Evolutionary conservation across 2,329 filamentous ascomycete species (phyloP).

Genomic region (Claviceps purpurea): DNA sequence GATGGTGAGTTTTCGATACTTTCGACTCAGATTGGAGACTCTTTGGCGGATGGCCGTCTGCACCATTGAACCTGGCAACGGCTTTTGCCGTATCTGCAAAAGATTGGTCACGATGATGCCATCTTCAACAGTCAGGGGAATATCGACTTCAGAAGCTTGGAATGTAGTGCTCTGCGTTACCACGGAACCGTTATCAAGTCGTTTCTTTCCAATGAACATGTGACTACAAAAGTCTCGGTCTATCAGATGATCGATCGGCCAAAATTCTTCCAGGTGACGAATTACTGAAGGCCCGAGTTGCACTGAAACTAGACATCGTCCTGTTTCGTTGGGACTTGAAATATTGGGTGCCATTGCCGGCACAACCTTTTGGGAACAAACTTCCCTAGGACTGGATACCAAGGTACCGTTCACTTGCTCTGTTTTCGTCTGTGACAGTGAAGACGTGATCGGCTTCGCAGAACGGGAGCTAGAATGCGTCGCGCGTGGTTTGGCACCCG

Average conservation of each 20-base stretch:
- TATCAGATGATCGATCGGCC: conserved; percentile 37
- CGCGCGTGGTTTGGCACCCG: not conserved
- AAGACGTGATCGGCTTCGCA: not conserved
- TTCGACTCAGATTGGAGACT: conserved; percentile 35
- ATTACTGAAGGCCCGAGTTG: conserved; percentile 33
- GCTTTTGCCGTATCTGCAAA: conserved; percentile 57
- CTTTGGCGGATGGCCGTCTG: conserved; percentile 39
- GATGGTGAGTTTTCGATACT: conserved; percentile 57
- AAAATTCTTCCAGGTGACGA: conserved; percentile 33
- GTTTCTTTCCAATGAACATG: conserved; percentile 14
- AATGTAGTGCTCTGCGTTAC: conserved; percentile 2
- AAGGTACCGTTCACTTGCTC: not conserved
- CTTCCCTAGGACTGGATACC: not conserved
- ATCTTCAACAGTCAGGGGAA: conserved; percentile 54
- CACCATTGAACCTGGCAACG: conserved; percentile 39
- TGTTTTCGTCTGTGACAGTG: not conserved
- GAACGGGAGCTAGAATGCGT: not conserved
- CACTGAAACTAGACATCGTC: conserved; percentile 37
- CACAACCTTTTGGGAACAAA: not conserved
- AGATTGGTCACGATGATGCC: conserved; percentile 60
- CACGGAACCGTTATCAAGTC: conserved; percentile 14
- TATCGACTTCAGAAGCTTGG: conserved; percentile 50
- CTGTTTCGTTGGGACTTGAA: conserved; percentile 7
- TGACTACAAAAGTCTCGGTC: conserved; percentile 41
- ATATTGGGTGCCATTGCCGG: conserved; percentile 9